Percentiles rank a stretch among this genome's conserved stretches.
phyloP scores from a whole-genome alignment of 23 red algal genomes.

The Chondrus crispus region DNA sequence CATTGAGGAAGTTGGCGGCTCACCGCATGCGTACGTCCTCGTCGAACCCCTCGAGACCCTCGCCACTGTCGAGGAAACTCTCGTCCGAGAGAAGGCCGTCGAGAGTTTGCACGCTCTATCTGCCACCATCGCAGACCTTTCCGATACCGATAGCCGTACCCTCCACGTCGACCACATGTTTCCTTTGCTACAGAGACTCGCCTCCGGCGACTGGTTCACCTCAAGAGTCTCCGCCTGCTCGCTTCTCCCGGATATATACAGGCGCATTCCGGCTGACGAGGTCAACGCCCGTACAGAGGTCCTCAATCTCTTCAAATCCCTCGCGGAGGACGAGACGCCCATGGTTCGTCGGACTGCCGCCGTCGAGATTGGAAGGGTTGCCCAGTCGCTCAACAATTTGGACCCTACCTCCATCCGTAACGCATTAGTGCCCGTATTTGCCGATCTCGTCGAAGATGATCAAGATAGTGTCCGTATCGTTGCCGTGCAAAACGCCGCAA shows the following conservation, averaged over 20 bases:
- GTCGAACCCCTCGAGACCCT: slow-evolving; percentile 88
- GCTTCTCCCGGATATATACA: slow-evolving; percentile 71
- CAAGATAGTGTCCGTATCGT: slow-evolving; percentile 96
- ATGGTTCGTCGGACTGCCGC: slow-evolving; percentile 96
- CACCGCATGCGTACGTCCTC: slow-evolving; percentile 59
- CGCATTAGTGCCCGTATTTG: slow-evolving; percentile 77
- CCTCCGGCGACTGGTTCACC: slow-evolving; percentile 97
- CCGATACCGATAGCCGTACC: slow-evolving; percentile 39
- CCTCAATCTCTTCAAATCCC: slow-evolving; percentile 53
- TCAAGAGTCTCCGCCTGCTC: slow-evolving; percentile 90
- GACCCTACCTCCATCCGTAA: too few species aligned
- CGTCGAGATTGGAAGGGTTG: slow-evolving; percentile 71
- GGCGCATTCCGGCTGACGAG: slow-evolving; percentile 42
- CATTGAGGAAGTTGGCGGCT: slow-evolving; percentile 81
- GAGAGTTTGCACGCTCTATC: slow-evolving; percentile 64
- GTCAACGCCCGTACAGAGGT: slow-evolving; percentile 50
- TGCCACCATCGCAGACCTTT: slow-evolving; percentile 12
- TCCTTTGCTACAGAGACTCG: slow-evolving; percentile 84
- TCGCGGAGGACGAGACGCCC: slow-evolving; percentile 89
- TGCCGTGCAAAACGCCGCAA: slow-evolving; percentile 86
- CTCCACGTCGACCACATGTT: slow-evolving; percentile 80
- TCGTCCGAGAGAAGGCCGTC: slow-evolving; percentile 91
- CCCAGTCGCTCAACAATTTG: too few species aligned
- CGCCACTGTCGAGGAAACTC: slow-evolving; percentile 86
- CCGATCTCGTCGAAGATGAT: slow-evolving; percentile 89